phyloP scores from a whole-genome alignment of 2,329 filamentous ascomycete genomes.

The Pyrenophora tritici-repentis region DNA sequence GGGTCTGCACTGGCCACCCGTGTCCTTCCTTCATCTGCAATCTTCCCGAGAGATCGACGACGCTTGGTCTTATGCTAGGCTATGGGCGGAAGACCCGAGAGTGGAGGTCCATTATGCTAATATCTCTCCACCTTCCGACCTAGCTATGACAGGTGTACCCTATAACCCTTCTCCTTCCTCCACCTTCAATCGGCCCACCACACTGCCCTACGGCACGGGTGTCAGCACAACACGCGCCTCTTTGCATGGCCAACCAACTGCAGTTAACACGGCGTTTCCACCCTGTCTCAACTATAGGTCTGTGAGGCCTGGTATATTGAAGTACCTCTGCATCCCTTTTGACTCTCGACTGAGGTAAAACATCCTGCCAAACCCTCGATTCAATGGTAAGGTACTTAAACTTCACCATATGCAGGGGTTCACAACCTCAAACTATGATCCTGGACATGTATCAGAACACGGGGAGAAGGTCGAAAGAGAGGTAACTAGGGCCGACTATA shows the following conservation, averaged over 20 bases:
- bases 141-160: conserved; percentile 10
- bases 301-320: too few relatives aligned
- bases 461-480: conserved; percentile 19
- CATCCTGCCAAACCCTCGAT: too few relatives aligned
- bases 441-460: conserved; percentile 22
- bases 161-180: too few relatives aligned
- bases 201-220: conserved; percentile 5
- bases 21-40: too few relatives aligned
- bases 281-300: too few relatives aligned
- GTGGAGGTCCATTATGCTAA: background rate
- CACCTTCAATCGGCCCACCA: too few relatives aligned
- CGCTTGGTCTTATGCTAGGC: background rate
- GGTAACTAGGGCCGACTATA: background rate
- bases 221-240: conserved; percentile 18
- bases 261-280: too few relatives aligned
- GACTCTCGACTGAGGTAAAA: background rate
- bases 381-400: background rate
- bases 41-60: background rate
- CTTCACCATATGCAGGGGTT: conserved; percentile 17
- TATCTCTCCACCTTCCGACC: background rate
- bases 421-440: conserved; percentile 27
- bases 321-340: background rate
- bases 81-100: background rate
- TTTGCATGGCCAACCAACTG: conserved; percentile 3
- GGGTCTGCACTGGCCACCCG: too few relatives aligned